Conservation (phyloP, 176 grass and related monocot genomes). For the Oryza coarctata region DNA sequence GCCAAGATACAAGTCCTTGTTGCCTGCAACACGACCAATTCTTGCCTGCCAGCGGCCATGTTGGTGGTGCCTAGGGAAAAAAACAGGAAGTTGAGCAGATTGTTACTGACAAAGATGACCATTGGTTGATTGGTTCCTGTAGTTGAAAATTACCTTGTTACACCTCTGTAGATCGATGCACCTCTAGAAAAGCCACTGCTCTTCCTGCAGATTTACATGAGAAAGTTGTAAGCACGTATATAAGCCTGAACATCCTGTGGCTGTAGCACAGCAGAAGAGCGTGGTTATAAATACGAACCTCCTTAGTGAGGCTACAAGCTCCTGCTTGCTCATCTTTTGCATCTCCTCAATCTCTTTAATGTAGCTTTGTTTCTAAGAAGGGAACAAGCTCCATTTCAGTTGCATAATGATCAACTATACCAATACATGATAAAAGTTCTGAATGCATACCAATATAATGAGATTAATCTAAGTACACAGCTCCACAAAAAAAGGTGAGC, state of each 20-base stretch:
- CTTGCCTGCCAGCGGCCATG: constrained; percentile 97
- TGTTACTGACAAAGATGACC: background rate
- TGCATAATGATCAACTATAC: constrained; percentile 1
- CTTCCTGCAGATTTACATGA: constrained; percentile 56
- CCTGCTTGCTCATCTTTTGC: constrained; percentile 73
- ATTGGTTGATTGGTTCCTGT: constrained; percentile 17
- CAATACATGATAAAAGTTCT: background rate
- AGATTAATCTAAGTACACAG: background rate
- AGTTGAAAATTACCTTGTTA: constrained; percentile 65
- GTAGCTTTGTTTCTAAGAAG: constrained; percentile 63
- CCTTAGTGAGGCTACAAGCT: constrained; percentile 81
- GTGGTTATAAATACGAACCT: constrained; percentile 49
- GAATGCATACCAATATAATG: background rate
- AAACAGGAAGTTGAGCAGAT: constrained; percentile 7
- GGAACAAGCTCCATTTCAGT: constrained; percentile 27
- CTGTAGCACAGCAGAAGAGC: background rate
- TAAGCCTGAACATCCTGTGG: constrained; percentile 6
- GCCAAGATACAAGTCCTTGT: constrained; percentile 96
- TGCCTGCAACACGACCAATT: constrained; percentile 92
- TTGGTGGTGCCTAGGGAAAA: constrained; percentile 78
- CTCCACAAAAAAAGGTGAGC: background rate
- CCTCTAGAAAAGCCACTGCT: constrained; percentile 96
- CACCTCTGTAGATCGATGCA: constrained; percentile 93
- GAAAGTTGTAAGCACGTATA: constrained; percentile 12
- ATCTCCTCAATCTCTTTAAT: constrained; percentile 75